phyloP scores from a whole-genome alignment of 805 yeast species.

The Yamadazyma paraphyllophila region DNA sequence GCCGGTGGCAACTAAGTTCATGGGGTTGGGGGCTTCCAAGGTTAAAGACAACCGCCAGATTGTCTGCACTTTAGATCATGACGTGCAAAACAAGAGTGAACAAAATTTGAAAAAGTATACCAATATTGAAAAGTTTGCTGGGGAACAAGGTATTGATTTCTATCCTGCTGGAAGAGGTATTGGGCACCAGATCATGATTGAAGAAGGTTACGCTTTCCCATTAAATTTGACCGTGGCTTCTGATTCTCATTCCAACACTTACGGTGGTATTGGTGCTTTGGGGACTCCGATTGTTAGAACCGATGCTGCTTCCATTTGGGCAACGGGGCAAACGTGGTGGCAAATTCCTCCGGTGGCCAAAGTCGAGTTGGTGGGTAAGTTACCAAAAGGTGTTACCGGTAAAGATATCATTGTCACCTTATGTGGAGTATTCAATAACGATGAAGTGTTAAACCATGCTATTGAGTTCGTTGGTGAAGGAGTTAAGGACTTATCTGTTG shows the following conservation, averaged over 20 bases:
- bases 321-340: conserved; percentile 99
- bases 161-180: conserved; percentile 99
- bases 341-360: conserved; percentile 98
- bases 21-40: conserved; percentile 85
- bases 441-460: conserved; percentile 90
- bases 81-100: conserved; percentile 89
- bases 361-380: conserved; percentile 77
- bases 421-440: conserved; percentile 90
- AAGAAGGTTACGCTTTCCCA: conserved; percentile 98
- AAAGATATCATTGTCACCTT: conserved; percentile 95
- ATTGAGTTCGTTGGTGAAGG: conserved; percentile 90
- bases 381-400: conserved; percentile 89
- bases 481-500: conserved; percentile 64
- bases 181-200: conserved; percentile 99
- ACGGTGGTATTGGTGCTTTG: conserved; percentile 88
- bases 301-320: conserved; percentile 99
- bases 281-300: conserved; percentile 99
- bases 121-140: conserved; percentile 88
- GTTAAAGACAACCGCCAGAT: conserved; percentile 87
- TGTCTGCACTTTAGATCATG: conserved; percentile 96
- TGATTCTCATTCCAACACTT: conserved; percentile 96
- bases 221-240: conserved; percentile 91
- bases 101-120: conserved; percentile 83
- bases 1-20: conserved; percentile 98
- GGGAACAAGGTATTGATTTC: conserved; percentile 88